Percentiles rank a stretch among this genome's conserved stretches.
Conservation (phyloP, 148 eudicot genomes). For the Chenopodium quinoa region DNA sequence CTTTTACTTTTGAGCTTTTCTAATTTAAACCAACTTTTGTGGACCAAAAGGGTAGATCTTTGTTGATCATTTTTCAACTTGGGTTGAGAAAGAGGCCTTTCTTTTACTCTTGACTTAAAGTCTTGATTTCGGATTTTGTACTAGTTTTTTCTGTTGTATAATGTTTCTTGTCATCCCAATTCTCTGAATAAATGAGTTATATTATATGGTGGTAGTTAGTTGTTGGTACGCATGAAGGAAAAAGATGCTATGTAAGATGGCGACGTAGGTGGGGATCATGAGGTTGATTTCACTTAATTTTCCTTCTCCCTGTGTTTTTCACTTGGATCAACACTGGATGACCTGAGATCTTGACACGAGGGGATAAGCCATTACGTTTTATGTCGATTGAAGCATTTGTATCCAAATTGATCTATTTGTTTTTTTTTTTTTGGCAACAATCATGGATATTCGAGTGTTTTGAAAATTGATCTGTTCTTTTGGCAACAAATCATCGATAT, state of each 20-base stretch:
- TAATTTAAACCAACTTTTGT: conserved; percentile 10
- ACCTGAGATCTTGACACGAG: too few species aligned
- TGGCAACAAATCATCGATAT: too few species aligned
- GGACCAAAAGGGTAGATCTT: background rate
- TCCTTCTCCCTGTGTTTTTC: too few species aligned
- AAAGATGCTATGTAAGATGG: background rate
- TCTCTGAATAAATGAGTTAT: too few species aligned
- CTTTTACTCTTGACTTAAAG: background rate
- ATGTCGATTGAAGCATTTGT: too few species aligned
- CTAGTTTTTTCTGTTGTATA: background rate
- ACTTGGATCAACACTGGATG: too few species aligned
- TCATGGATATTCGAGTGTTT: too few species aligned
- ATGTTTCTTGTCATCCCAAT: background rate
- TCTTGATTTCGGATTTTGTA: background rate
- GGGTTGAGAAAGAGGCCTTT: background rate
- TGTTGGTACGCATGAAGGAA: background rate
- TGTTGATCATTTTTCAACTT: background rate
- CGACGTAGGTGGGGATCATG: background rate
- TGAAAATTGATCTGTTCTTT: too few species aligned
- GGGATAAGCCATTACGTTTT: too few species aligned
- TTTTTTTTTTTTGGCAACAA: too few species aligned
- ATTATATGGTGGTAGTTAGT: background rate
- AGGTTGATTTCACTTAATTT: too few species aligned
- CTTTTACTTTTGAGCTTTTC: background rate
- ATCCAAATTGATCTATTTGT: too few species aligned